A percentile compares a stretch with the other conserved stretches of the same genome.
Conservation (phyloP, 1,284 basidiomycete genomes). For the Moesziomyces globuligerus region DNA sequence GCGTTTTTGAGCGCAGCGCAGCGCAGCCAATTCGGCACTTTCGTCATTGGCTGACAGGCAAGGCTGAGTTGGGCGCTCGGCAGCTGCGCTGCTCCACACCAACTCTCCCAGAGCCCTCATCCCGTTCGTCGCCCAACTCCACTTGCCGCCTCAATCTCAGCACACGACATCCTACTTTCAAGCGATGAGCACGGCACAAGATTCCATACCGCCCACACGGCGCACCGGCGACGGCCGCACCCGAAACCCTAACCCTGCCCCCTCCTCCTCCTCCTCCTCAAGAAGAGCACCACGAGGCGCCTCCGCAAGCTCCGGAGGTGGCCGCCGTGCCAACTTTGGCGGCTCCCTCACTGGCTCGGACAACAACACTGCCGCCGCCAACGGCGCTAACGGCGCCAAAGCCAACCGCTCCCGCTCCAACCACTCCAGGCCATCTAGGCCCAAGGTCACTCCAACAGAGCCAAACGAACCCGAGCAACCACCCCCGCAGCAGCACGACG, state of each 20-base stretch:
- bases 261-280: constrained; percentile 7
- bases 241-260: constrained; percentile 13
- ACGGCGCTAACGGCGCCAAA: constrained; percentile 1
- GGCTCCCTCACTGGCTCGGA: constrained; percentile 33
- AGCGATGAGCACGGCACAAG: constrained; percentile 20
- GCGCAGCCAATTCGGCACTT: neutral
- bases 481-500: neutral
- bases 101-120: too few relatives aligned
- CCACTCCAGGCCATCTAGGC: constrained; percentile 5
- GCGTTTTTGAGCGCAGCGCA: neutral
- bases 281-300: constrained; percentile 12
- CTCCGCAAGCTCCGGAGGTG: constrained; percentile 16
- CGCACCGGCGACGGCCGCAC: constrained; percentile 6
- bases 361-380: neutral
- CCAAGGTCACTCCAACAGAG: neutral
- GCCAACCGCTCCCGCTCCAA: constrained; percentile 8
- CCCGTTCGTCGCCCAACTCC: too few relatives aligned
- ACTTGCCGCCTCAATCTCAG: neutral
- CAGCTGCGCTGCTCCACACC: neutral
- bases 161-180: constrained; percentile 4
- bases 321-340: constrained; percentile 51
- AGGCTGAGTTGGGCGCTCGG: neutral
- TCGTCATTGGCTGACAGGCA: neutral
- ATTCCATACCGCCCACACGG: constrained; percentile 13
- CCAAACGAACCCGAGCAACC: neutral